These are phyloP conservation scores for Verticillium isaacii DNA, from an alignment of 2,329 filamentous ascomycete species.

Conservation along the genomic window DNA sequence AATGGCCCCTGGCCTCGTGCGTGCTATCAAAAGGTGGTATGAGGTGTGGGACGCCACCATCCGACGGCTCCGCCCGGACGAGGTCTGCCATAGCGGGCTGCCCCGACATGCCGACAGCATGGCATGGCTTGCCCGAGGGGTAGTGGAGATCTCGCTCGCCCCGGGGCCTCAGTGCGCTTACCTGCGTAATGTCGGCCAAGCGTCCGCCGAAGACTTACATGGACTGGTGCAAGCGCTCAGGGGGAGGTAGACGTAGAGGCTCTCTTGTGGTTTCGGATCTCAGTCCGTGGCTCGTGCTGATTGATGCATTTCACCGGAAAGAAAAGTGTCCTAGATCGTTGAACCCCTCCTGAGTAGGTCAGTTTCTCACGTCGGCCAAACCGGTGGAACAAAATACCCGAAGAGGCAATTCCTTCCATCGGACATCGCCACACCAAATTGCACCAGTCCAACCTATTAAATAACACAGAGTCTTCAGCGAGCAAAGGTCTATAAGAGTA, in stretches of 20 bases:
- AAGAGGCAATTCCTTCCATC: no score
- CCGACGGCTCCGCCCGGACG: not conserved
- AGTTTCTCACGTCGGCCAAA: no score
- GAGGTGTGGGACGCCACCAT: conserved; percentile 1
- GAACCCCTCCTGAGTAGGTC: no score
- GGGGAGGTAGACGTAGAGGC: not conserved
- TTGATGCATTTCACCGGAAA: no score
- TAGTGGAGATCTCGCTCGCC: not conserved
- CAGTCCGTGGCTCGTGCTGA: no score
- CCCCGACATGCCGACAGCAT: not conserved
- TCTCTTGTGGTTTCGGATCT: no score
- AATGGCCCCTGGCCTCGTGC: not conserved
- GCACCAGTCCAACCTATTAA: no score
- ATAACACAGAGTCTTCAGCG: no score
- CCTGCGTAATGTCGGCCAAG: not conserved
- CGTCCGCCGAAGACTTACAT: not conserved
- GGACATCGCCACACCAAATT: no score
- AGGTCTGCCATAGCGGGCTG: not conserved
- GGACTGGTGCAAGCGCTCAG: not conserved
- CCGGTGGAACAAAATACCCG: no score
- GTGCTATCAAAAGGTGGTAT: not conserved
- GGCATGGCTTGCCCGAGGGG: not conserved
- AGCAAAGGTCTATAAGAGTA: no score
- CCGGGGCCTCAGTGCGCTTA: not conserved
- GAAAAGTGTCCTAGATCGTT: no score